Percentiles rank a stretch among this genome's conserved stretches.
These are phyloP conservation scores for Diaporthe vexans DNA, from an alignment of 2,329 filamentous ascomycete genomes.

Conservation along the genomic window DNA sequence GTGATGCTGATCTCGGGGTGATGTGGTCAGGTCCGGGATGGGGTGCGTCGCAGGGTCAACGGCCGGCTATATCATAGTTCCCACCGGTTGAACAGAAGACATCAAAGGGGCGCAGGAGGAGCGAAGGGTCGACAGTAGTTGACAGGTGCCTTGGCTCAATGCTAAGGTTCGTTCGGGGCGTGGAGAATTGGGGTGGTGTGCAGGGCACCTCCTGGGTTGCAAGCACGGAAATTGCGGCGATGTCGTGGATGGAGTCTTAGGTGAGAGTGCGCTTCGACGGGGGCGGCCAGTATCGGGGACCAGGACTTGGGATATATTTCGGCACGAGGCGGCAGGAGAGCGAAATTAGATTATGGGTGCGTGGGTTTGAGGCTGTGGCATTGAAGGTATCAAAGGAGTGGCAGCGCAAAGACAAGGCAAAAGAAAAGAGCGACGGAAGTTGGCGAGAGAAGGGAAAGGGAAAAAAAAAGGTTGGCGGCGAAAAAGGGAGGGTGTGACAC, in stretches of 20 bases:
- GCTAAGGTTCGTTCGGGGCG: slow-evolving; percentile 17
- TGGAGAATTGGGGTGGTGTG: slow-evolving; percentile 17
- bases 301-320: not conserved
- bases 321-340: not conserved
- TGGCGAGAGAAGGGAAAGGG: not conserved
- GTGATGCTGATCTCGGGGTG: not conserved
- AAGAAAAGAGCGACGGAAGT: slow-evolving; percentile 33
- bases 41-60: slow-evolving; percentile 20
- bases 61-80: slow-evolving; percentile 34
- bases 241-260: not conserved
- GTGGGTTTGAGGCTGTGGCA: not conserved
- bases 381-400: slow-evolving; percentile 24
- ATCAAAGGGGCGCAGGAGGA: not conserved
- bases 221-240: slow-evolving; percentile 30
- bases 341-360: slow-evolving; percentile 19
- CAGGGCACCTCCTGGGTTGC: slow-evolving; percentile 36
- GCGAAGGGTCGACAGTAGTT: slow-evolving; percentile 4
- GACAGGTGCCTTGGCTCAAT: slow-evolving; percentile 25
- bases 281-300: slow-evolving; percentile 3
- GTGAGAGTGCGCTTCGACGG: slow-evolving; percentile 3
- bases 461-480: slow-evolving; percentile 29
- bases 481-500: slow-evolving; percentile 35
- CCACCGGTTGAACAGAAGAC: not conserved
- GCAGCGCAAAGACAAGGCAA: slow-evolving; percentile 19
- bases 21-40: not conserved